Evolutionary conservation across 495 filamentous ascomycete species (phyloP).

Genomic region (Penicillium fimorum): DNA sequence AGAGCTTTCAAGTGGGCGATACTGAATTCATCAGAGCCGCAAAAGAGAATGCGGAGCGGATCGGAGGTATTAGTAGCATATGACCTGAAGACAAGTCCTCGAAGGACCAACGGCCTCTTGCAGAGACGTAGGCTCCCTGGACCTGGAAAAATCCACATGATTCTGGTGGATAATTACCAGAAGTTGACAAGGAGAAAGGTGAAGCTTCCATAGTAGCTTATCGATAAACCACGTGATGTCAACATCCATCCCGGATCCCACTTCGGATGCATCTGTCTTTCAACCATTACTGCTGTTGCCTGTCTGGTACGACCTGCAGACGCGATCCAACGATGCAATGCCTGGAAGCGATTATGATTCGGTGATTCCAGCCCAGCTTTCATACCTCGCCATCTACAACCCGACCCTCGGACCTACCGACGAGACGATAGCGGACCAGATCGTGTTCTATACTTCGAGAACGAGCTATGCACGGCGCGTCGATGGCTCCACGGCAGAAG

Average conservation of each 20-base stretch:
- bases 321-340: constrained; percentile 35
- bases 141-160: constrained; percentile 10
- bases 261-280: neutral
- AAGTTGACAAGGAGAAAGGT: neutral
- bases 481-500: constrained; percentile 38
- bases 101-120: constrained; percentile 11
- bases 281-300: neutral
- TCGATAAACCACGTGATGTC: constrained; percentile 47
- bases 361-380: constrained; percentile 75
- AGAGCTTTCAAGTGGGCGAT: constrained; percentile 73
- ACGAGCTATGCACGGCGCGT: constrained; percentile 30
- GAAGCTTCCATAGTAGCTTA: constrained; percentile 22
- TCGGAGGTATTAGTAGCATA: constrained; percentile 43
- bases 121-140: constrained; percentile 18
- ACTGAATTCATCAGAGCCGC: constrained; percentile 92
- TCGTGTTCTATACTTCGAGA: constrained; percentile 79
- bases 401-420: constrained; percentile 84
- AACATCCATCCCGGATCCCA: constrained; percentile 19
- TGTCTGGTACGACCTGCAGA: constrained; percentile 3
- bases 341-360: constrained; percentile 37
- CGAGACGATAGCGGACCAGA: constrained; percentile 83
- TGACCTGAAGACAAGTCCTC: constrained; percentile 20
- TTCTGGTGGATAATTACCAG: neutral
- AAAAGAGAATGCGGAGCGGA: constrained; percentile 89
- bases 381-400: constrained; percentile 92